A percentile compares a stretch with the other conserved stretches of the same genome.
Conservation (phyloP, 495 filamentous ascomycete genomes). For the Xylaria palmicola region DNA sequence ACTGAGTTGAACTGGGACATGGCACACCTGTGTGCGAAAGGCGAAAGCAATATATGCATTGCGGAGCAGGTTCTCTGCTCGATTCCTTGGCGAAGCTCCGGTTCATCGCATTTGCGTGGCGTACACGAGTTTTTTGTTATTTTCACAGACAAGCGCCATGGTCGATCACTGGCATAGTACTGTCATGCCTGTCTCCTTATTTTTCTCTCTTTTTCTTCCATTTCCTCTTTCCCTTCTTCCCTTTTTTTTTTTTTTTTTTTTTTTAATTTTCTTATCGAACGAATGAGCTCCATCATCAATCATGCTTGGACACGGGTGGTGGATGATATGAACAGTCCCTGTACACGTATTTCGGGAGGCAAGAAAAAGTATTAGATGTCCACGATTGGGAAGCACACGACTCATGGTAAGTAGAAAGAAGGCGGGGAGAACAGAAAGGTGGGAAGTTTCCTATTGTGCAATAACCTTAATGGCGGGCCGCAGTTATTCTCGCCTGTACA, state of each 20-base stretch:
- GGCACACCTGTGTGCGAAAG: too few relatives aligned
- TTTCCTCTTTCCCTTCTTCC: not conserved
- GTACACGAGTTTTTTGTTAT: conserved; percentile 23
- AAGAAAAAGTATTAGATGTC: conserved; percentile 5
- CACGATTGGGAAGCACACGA: conserved; percentile 6
- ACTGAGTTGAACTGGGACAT: conserved; percentile 7
- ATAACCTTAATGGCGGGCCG: not conserved
- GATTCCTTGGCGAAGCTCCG: conserved; percentile 25
- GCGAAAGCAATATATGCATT: conserved; percentile 11
- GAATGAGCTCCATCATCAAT: too few relatives aligned
- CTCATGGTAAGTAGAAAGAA: not conserved
- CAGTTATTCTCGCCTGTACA: not conserved
- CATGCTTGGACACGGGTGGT: conserved; percentile 17
- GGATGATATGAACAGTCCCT: conserved; percentile 25
- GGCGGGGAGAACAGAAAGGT: not conserved
- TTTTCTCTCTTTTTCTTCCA: too few relatives aligned
- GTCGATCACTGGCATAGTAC: conserved; percentile 12
- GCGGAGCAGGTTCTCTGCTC: conserved; percentile 26
- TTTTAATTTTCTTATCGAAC: too few relatives aligned
- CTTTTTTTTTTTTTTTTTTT: conserved; percentile 5
- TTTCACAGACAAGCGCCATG: conserved; percentile 20
- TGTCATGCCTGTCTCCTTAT: too few relatives aligned
- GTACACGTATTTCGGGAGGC: conserved; percentile 33
- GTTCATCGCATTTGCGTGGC: conserved; percentile 33
- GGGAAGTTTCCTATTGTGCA: too few relatives aligned